Base-by-base conservation (phyloP, 495 filamentous ascomycete species). In the Amniculicola lignicola region DNA sequence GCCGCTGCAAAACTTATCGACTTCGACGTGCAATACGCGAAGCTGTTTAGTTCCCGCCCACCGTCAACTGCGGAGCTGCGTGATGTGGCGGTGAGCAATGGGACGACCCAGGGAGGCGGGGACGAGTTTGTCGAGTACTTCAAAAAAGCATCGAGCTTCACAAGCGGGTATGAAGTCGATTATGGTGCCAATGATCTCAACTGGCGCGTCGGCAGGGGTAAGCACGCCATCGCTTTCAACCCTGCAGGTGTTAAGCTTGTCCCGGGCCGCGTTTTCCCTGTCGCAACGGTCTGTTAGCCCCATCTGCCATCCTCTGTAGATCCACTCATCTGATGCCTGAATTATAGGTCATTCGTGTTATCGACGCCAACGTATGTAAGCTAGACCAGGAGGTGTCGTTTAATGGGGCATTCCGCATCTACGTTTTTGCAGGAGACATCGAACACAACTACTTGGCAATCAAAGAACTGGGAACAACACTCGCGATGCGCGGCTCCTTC, bases 101-200 rank as follows among this genome's bases (percentile, higher is more conserved):
- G 16, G 41, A 44, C 4, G 10, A 6, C 41, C 16, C 4, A 21
- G 41, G 41, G 41, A 4, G 41, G 25, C 4, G 41, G 16, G 21
- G 16, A 4, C 4, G 41, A 44, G 41, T 44, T 44, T 44, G 25
- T 44, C 18, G 25, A 44, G 41, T 16, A 6, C 41, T 16, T 6
- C 41, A 4, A 16, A 16, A 44, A 4, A 16, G 41, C 41, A 16
- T 4, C 41, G 41, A 44, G 41, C 16, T 44, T 44, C 41, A 44
- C 41, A 6, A 44, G 41, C 25, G 41, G 41, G 18, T 44, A 44
- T 44, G 41, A 44, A 16, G 41, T 44, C 16, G 16, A 44, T 44
- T 44, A 44, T 16, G 41, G 41, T 16, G 16, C 41, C 4, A 44
- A 44, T 44, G 41, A 16, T 4, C 15, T 44, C 5, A 44, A 44